Evolutionary conservation across 2,329 filamentous ascomycete species (phyloP).

Genomic region (Beauveria pseudobassiana): DNA sequence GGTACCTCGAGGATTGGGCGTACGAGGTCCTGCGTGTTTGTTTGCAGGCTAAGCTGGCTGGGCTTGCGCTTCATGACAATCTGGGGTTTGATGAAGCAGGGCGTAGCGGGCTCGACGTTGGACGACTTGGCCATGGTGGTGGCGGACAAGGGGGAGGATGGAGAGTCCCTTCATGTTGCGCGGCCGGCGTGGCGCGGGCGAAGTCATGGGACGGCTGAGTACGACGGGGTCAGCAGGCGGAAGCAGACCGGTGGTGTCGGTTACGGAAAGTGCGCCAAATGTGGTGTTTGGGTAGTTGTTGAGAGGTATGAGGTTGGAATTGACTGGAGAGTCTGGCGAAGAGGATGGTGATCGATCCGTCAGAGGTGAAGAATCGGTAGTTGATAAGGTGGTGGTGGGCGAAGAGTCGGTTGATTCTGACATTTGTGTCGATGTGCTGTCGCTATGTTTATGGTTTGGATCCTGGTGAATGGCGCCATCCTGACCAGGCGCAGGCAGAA

Average conservation of each 20-base stretch:
- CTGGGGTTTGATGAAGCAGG: slow-evolving; percentile 72
- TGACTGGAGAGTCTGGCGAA: slow-evolving; percentile 82
- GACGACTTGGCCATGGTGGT: slow-evolving; percentile 41
- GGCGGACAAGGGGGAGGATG: slow-evolving; percentile 54
- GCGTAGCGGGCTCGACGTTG: slow-evolving; percentile 61
- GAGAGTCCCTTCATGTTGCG: slow-evolving; percentile 80
- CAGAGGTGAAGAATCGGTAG: slow-evolving; percentile 81
- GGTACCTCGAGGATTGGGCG: slow-evolving; percentile 46
- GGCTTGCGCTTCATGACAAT: slow-evolving; percentile 70
- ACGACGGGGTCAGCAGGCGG: slow-evolving; percentile 33
- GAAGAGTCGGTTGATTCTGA: slow-evolving; percentile 89
- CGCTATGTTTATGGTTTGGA: slow-evolving; percentile 59
- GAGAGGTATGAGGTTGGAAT: slow-evolving; percentile 63
- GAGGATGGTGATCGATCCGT: slow-evolving; percentile 88
- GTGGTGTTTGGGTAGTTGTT: slow-evolving; percentile 58
- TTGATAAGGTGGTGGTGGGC: slow-evolving; percentile 88
- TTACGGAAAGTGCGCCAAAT: slow-evolving; percentile 32
- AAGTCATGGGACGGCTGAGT: slow-evolving; percentile 55
- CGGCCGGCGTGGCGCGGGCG: slow-evolving; percentile 61
- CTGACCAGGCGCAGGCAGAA: slow-evolving; percentile 29
- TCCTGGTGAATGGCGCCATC: slow-evolving; percentile 36
- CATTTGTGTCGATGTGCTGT: slow-evolving; percentile 69
- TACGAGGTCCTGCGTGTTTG: slow-evolving; percentile 51
- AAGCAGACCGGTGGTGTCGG: slow-evolving; percentile 29
- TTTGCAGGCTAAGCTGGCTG: slow-evolving; percentile 71